phyloP scores from a whole-genome alignment of 441 rosid species.

The Cnidoscolus chayamansa region DNA sequence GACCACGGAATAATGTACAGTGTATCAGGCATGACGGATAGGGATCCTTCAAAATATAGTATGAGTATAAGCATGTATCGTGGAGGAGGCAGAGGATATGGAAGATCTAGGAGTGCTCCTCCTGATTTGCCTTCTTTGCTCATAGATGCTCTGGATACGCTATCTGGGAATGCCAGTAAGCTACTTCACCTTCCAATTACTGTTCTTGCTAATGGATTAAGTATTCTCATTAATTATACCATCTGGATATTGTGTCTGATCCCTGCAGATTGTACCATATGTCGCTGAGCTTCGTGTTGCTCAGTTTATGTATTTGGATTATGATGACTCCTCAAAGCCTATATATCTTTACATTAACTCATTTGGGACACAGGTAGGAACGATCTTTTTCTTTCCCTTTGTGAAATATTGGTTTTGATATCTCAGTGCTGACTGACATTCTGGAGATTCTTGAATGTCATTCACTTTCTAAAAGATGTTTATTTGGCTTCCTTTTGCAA shows the following conservation, averaged over 20 bases:
- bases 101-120: constrained; percentile 57
- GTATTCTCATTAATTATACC: constrained; percentile 2
- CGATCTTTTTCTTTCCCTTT: not conserved
- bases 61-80: constrained; percentile 74
- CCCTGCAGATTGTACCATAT: constrained; percentile 70
- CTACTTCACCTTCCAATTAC: not conserved
- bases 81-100: constrained; percentile 55
- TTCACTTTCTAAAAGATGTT: constrained; percentile 8
- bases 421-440: not conserved
- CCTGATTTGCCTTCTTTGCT: constrained; percentile 91
- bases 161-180: constrained; percentile 91
- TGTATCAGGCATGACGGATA: constrained; percentile 41
- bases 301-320: constrained; percentile 78
- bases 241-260: constrained; percentile 18
- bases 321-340: constrained; percentile 61
- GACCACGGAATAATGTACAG: constrained; percentile 65
- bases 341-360: constrained; percentile 79
- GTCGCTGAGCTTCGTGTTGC: constrained; percentile 80
- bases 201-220: constrained; percentile 12
- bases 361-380: constrained; percentile 73
- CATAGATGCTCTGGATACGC: constrained; percentile 72
- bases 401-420: not conserved
- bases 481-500: constrained; percentile 21
- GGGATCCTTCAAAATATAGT: constrained; percentile 49
- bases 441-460: not conserved